Percentiles rank a stretch among this genome's conserved stretches.
These are phyloP conservation scores for Tephrocybe sp. DNA, from an alignment of 768 basidiomycete genomes.

Conservation along the genomic window DNA sequence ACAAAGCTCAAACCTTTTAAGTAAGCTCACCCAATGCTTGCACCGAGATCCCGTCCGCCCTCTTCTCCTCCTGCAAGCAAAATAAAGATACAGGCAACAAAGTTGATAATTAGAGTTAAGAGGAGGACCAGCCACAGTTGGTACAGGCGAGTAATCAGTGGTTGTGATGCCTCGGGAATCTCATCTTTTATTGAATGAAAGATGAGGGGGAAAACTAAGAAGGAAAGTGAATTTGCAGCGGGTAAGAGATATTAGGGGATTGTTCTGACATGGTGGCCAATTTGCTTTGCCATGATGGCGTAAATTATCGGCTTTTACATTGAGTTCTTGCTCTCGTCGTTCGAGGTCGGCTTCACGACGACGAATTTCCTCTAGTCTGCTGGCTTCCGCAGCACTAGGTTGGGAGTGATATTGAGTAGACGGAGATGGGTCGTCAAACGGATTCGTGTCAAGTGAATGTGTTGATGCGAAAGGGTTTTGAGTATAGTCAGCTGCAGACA, in stretches of 20 bases:
- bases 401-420: constrained; percentile 30
- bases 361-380: constrained; percentile 64
- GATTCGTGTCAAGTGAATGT: constrained; percentile 84
- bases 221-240: constrained; percentile 18
- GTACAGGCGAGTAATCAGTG: constrained; percentile 83
- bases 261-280: constrained; percentile 83
- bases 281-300: constrained; percentile 83
- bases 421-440: constrained; percentile 81
- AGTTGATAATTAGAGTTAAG: constrained; percentile 81
- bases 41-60: constrained; percentile 79
- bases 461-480: constrained; percentile 86
- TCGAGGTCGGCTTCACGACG: constrained; percentile 82
- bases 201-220: constrained; percentile 86
- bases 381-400: constrained; percentile 29
- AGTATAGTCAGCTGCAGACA: constrained; percentile 34
- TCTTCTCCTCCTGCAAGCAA: constrained; percentile 75
- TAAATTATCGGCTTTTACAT: constrained; percentile 65
- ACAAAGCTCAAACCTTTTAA: constrained; percentile 14
- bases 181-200: constrained; percentile 92
- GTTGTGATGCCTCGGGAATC: constrained; percentile 79
- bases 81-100: constrained; percentile 87
- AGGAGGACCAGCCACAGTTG: constrained; percentile 93
- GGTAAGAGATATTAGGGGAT: constrained; percentile 10
- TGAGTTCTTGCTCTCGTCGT: constrained; percentile 74
- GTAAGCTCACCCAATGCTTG: constrained; percentile 71